Evolutionary conservation across 1,139 yeast species (phyloP), one percentile per base, ranked within the genome.

Genomic region (Pneumocystis sp.): DNA sequence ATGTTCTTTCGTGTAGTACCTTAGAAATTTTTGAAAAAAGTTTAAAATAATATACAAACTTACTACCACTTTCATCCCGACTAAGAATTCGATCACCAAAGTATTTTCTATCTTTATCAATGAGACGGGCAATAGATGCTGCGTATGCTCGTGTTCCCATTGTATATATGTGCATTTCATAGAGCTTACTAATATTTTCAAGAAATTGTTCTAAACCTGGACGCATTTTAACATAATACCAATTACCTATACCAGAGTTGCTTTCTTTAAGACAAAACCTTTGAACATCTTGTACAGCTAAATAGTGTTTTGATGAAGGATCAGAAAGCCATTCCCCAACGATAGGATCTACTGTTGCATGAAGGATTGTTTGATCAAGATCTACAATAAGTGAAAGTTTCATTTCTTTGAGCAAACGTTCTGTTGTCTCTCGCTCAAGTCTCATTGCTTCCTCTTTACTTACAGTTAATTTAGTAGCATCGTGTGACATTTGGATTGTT

Each of bases 81-180:
- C 96, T 87, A 65, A 93, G 79, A 19, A 93, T 91, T 66, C 99
- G 79, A 73, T 91, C 96, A 7, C 95, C 96, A 77, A 93, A 93
- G 73, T 85, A 86, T 66, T 80, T 79, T 1, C 95, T 96, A 29
- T 83, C 84, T 0, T 98, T 98, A 72, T 93, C 99, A 64, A 95
- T 90, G 57, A 95, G 86, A 66, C 84, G 83, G 40, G 97, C 96
- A 69, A 95, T 88, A 25, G 93, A 88, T 64, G 85, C 81, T 0
- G 99, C 99, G 76, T 93, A 93, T 60, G 93, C 86, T 69, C 96
- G 79, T 2, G 98, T 95, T n/a, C 98, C 98, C 99, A 93, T 93
- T 8, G 99, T 93, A 75, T 93, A 93, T 61, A 93, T 89, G 75
- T 93, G 98, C 81, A 93, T 79, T 76, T 93, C 98, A 74, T 87